Percentiles rank a stretch among this genome's conserved stretches.
Conservation (phyloP, 2,329 filamentous ascomycete genomes). For the Paraconiothyrium sp. region DNA sequence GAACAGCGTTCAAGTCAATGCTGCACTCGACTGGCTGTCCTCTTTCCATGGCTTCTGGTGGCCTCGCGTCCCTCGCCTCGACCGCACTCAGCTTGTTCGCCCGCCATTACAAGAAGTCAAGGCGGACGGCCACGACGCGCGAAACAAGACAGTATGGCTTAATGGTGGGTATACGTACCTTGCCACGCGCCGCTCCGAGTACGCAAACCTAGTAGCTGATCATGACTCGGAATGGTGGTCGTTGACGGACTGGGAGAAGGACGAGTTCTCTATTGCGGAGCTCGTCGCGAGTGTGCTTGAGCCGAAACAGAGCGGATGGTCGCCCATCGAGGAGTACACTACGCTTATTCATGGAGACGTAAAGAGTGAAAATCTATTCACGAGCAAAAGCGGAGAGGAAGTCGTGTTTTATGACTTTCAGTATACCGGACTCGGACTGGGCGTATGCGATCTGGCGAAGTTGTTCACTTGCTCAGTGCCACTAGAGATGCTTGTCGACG, state of each 20-base stretch:
- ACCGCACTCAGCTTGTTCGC: conserved; percentile 54
- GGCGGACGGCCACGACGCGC: conserved; percentile 37
- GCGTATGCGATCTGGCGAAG: conserved; percentile 73
- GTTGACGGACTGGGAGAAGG: conserved; percentile 54
- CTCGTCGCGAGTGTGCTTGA: conserved; percentile 62
- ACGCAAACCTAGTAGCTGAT: conserved; percentile 58
- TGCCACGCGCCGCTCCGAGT: conserved; percentile 68
- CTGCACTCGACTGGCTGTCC: conserved; percentile 70
- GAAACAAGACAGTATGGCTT: conserved; percentile 60
- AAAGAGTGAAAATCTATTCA: conserved; percentile 75
- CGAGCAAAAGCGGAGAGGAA: conserved; percentile 56
- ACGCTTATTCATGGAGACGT: conserved; percentile 75
- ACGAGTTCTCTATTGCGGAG: conserved; percentile 59
- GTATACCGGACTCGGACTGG: conserved; percentile 71
- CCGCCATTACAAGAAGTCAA: conserved; percentile 66
- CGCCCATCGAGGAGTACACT: conserved; percentile 54
- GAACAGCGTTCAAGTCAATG: conserved; percentile 58
- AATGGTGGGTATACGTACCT: conserved; percentile 77
- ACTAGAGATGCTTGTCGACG: conserved; percentile 58
- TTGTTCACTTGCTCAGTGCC: conserved; percentile 74
- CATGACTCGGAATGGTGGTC: conserved; percentile 64
- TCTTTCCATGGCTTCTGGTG: conserved; percentile 68
- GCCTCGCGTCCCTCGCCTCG: conserved; percentile 39
- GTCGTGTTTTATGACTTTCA: conserved; percentile 77
- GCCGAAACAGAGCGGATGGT: conserved; percentile 45